Evolutionary conservation across 208 protist genomes (phyloP).

Genomic region (Trypanosoma boissoni): DNA sequence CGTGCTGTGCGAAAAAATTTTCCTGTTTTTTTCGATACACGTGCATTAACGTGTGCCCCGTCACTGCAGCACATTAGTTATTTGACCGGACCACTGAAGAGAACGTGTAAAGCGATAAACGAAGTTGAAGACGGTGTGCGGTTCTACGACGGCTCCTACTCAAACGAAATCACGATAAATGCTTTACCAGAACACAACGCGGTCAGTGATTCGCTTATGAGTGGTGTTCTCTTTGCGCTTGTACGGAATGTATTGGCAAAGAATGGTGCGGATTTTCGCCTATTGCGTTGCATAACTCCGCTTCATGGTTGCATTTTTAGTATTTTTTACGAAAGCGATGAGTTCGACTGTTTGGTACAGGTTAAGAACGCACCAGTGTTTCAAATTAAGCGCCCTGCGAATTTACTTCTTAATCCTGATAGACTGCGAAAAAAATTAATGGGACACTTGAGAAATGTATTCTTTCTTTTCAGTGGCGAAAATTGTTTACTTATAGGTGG

Average conservation of each 20-base stretch:
- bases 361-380: constrained; percentile 1
- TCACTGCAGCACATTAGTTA: constrained; percentile 37
- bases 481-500: constrained; percentile 14
- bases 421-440: constrained; percentile 4
- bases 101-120: constrained; percentile 17
- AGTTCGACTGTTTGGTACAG: constrained; percentile 26
- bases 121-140: neutral
- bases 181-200: constrained; percentile 26
- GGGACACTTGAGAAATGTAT: neutral
- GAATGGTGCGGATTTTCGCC: constrained; percentile 17
- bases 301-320: constrained; percentile 36
- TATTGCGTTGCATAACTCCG: constrained; percentile 26
- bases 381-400: neutral
- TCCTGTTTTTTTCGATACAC: constrained; percentile 64
- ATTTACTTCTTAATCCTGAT: neutral
- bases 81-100: constrained; percentile 38
- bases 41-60: constrained; percentile 37
- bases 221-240: constrained; percentile 51
- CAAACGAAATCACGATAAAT: neutral
- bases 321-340: constrained; percentile 27
- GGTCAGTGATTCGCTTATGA: constrained; percentile 56
- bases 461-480: constrained; percentile 14
- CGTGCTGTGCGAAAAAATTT: constrained; percentile 33
- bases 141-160: neutral
- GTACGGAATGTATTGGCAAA: constrained; percentile 23